Evolutionary conservation across 768 basidiomycete genomes (phyloP).

Genomic region (Pleurotus giganteus): DNA sequence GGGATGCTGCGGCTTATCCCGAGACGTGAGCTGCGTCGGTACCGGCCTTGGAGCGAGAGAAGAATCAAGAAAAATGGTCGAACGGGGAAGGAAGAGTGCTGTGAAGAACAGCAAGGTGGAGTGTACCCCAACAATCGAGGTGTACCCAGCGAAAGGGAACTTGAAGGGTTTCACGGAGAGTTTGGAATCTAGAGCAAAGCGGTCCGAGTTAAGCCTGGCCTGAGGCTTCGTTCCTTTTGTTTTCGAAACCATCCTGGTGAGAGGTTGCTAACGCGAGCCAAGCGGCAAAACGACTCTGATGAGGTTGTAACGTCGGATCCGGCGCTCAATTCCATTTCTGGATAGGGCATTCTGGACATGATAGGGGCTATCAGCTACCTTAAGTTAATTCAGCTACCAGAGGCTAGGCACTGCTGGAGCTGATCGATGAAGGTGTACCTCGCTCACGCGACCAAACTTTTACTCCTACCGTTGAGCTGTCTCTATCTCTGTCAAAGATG

Average conservation of each 20-base stretch:
- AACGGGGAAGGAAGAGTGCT: slow-evolving; percentile 70
- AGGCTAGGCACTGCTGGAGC: too few relatives aligned
- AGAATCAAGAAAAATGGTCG: slow-evolving; percentile 41
- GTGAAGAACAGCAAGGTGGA: slow-evolving; percentile 63
- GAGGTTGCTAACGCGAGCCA: not conserved
- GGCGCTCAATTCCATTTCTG: too few relatives aligned
- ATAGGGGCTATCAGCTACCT: too few relatives aligned
- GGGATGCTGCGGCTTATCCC: slow-evolving; percentile 66
- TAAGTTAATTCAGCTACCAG: too few relatives aligned
- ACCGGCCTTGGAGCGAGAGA: slow-evolving; percentile 26
- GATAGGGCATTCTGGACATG: too few relatives aligned
- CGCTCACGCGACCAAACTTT: too few relatives aligned
- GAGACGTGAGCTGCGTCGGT: slow-evolving; percentile 33
- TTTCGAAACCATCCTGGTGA: not conserved
- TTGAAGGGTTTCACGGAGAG: not conserved
- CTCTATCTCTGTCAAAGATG: too few relatives aligned
- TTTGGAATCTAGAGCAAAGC: slow-evolving; percentile 5
- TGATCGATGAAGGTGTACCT: too few relatives aligned
- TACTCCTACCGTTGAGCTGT: too few relatives aligned
- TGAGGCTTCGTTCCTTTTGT: not conserved
- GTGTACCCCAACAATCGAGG: slow-evolving; percentile 67
- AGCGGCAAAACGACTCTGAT: too few relatives aligned
- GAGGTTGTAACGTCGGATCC: too few relatives aligned
- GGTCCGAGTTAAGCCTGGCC: not conserved
- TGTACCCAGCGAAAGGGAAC: slow-evolving; percentile 57